Conservation (phyloP, 176 grass and related monocot genomes). For the Zoysia pacifica region DNA sequence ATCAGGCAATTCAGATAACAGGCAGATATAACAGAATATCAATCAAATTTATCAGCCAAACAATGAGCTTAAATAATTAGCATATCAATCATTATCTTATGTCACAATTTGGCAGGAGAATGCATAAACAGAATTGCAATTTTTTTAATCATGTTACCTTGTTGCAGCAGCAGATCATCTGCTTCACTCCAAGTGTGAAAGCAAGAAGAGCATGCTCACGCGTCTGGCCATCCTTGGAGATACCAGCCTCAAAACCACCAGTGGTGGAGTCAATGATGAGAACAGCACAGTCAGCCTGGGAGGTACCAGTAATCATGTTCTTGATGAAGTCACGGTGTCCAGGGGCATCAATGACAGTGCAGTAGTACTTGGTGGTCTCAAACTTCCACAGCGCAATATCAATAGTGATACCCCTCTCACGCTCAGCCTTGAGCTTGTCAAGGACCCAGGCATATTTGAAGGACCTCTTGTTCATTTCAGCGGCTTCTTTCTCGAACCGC, state of each 20-base stretch:
- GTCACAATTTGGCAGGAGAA: too few relatives aligned
- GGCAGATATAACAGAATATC: too few relatives aligned
- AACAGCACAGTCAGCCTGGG: background rate
- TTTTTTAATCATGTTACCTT: background rate
- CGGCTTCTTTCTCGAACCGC: too few relatives aligned
- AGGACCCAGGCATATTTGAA: background rate
- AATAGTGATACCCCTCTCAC: too few relatives aligned
- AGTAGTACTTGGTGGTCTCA: background rate
- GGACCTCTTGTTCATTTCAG: background rate
- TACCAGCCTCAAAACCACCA: slow-evolving; percentile 67
- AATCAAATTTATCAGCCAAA: too few relatives aligned
- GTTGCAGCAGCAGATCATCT: background rate
- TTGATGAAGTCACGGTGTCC: background rate
- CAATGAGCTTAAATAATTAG: too few relatives aligned
- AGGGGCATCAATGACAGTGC: background rate
- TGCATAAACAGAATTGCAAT: too few relatives aligned
- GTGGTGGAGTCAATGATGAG: slow-evolving; percentile 6
- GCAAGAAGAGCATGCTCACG: background rate
- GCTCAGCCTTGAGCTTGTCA: background rate
- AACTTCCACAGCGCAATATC: background rate
- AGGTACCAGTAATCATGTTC: background rate
- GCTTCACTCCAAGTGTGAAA: background rate
- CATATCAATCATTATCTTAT: too few relatives aligned
- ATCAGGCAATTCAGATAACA: too few relatives aligned
- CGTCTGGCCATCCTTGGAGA: slow-evolving; percentile 48